Evolutionary conservation across 176 grass and related monocot genomes (phyloP).

Genomic region (Cenchrus americanus): DNA sequence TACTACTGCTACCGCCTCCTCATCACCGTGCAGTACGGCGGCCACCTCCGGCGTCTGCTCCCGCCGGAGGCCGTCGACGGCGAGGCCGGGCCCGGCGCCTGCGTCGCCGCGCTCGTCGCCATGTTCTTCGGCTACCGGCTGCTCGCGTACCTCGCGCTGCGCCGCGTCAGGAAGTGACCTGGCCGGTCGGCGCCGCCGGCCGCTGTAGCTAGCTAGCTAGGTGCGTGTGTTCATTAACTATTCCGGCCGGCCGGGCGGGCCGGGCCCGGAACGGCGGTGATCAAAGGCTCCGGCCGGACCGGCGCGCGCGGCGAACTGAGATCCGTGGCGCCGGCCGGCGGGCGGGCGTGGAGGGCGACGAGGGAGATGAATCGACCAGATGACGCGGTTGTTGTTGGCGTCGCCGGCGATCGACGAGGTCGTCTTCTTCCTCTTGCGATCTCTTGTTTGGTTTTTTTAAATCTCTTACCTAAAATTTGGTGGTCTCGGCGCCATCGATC

Average conservation of each 20-base stretch:
- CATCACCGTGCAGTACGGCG: slow-evolving; percentile 78
- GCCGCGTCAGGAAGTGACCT: slow-evolving; percentile 48
- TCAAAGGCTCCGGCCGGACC: background rate
- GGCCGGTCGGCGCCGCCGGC: background rate
- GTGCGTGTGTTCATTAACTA: slow-evolving; percentile 7
- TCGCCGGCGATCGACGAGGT: slow-evolving; percentile 6
- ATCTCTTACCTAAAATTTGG: background rate
- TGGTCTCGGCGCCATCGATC: slow-evolving; percentile 25
- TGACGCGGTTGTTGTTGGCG: slow-evolving; percentile 31
- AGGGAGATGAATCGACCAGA: slow-evolving; percentile 27
- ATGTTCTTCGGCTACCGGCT: slow-evolving; percentile 85
- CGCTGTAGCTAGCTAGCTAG: slow-evolving; percentile 1
- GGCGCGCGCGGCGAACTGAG: background rate
- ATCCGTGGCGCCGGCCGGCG: background rate
- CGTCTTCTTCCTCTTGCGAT: slow-evolving; percentile 1
- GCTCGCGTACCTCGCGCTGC: slow-evolving; percentile 79
- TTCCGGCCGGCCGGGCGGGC: background rate
- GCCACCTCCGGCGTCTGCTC: background rate
- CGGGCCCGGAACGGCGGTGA: background rate
- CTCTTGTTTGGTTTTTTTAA: background rate
- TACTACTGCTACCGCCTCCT: slow-evolving; percentile 93
- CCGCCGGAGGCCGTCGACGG: slow-evolving; percentile 19
- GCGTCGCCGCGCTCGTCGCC: slow-evolving; percentile 51
- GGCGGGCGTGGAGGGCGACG: background rate
- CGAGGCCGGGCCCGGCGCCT: slow-evolving; percentile 26